Evolutionary conservation across 805 yeast species (phyloP).

Genomic region (Metschnikowia drakensbergensis): DNA sequence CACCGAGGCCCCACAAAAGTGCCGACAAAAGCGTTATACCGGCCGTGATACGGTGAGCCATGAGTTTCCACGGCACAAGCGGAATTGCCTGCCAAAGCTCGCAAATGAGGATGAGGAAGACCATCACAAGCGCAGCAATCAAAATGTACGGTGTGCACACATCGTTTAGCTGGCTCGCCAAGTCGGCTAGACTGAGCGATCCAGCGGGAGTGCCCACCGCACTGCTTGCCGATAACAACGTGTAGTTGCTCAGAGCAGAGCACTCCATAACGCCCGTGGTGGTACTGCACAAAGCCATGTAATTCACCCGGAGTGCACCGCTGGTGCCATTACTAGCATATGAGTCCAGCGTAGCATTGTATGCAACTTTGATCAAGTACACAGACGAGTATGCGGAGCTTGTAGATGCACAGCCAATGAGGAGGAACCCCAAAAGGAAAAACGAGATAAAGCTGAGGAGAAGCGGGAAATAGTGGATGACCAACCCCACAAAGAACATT

Average conservation of each 20-base stretch:
- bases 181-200: slow-evolving; percentile 41
- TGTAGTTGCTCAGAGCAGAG: slow-evolving; percentile 27
- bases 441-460: slow-evolving; percentile 44
- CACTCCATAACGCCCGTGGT: slow-evolving; percentile 33
- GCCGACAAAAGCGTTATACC: slow-evolving; percentile 16
- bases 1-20: slow-evolving; percentile 60
- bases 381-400: slow-evolving; percentile 43
- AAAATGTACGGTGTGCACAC: slow-evolving; percentile 54
- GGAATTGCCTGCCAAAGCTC: slow-evolving; percentile 47
- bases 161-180: slow-evolving; percentile 44
- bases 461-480: slow-evolving; percentile 14
- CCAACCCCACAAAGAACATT: slow-evolving; percentile 13
- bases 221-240: slow-evolving; percentile 24
- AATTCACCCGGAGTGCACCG: slow-evolving; percentile 46
- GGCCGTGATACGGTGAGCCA: slow-evolving; percentile 32
- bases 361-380: slow-evolving; percentile 46
- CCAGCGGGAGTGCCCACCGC: slow-evolving; percentile 29
- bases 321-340: slow-evolving; percentile 2
- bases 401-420: slow-evolving; percentile 51
- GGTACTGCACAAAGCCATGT: slow-evolving; percentile 53
- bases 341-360: slow-evolving; percentile 32
- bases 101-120: slow-evolving; percentile 38
- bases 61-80: slow-evolving; percentile 42
- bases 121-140: slow-evolving; percentile 45
- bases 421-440: slow-evolving; percentile 50